Evolutionary conservation across 805 yeast genomes (phyloP).

Genomic region (Candida parachauliodes): DNA sequence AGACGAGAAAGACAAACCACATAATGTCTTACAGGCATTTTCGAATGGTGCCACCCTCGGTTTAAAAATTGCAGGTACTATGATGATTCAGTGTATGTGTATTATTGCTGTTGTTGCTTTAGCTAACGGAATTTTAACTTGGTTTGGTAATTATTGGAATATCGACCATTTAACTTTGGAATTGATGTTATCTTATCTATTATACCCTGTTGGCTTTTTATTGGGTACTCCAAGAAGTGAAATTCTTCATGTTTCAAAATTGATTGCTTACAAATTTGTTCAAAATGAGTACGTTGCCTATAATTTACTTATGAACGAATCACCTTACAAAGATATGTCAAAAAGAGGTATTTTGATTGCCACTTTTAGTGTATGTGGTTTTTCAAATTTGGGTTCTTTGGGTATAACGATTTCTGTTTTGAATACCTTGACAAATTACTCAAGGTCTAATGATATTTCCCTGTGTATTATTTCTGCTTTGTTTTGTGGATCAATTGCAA

Average conservation of each 20-base stretch:
- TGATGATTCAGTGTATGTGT: conserved; percentile 56
- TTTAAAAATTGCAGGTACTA: conserved; percentile 51
- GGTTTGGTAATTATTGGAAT: conserved; percentile 65
- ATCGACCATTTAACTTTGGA: conserved; percentile 50
- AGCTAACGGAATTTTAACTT: conserved; percentile 51
- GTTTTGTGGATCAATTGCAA: conserved; percentile 50
- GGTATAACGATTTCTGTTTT: conserved; percentile 62
- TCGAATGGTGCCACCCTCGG: conserved; percentile 59
- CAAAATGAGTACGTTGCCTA: conserved; percentile 63
- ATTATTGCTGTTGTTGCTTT: conserved; percentile 58
- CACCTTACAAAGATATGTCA: conserved; percentile 45
- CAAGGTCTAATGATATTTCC: conserved; percentile 46
- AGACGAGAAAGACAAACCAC: conserved; percentile 21
- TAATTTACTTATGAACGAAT: conserved; percentile 34
- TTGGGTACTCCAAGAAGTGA: conserved; percentile 54
- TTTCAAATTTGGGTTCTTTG: conserved; percentile 58
- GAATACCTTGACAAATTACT: conserved; percentile 50
- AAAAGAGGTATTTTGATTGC: conserved; percentile 53
- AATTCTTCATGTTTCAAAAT: conserved; percentile 46
- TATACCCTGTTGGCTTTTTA: conserved; percentile 59
- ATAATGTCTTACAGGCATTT: conserved; percentile 57
- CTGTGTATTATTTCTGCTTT: conserved; percentile 46
- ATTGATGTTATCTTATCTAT: conserved; percentile 52
- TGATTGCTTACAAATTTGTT: conserved; percentile 54
- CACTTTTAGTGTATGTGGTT: conserved; percentile 61